Evolutionary conservation across 2,329 filamentous ascomycete genomes (phyloP).

Genomic region (Pseudogymnoascus sp.): DNA sequence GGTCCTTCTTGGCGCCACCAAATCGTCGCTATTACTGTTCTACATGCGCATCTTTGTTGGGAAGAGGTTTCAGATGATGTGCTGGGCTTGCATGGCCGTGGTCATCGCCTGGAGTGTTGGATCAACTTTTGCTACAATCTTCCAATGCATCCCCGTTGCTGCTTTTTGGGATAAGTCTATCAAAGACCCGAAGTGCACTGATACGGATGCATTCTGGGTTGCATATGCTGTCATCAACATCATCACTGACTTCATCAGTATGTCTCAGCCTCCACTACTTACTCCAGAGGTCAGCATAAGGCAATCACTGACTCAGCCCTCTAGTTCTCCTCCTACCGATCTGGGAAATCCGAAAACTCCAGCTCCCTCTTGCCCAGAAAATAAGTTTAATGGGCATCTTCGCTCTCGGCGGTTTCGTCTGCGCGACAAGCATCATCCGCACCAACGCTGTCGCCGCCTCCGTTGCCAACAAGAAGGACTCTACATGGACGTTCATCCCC

Average conservation of each 20-base stretch:
- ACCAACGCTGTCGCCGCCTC: constrained; percentile 31
- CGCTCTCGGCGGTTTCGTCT: constrained; percentile 31
- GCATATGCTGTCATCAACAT: constrained; percentile 37
- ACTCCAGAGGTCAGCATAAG: background rate
- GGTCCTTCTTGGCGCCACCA: constrained; percentile 45
- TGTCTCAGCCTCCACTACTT: background rate
- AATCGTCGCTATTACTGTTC: constrained; percentile 44
- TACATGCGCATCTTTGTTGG: constrained; percentile 48
- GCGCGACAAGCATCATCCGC: constrained; percentile 27
- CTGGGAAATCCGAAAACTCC: constrained; percentile 26
- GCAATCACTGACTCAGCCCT: background rate
- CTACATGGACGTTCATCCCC: constrained; percentile 42
- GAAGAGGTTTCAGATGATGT: constrained; percentile 38
- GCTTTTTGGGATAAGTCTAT: constrained; percentile 8
- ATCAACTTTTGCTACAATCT: background rate
- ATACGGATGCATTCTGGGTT: constrained; percentile 41
- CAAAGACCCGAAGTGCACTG: constrained; percentile 35
- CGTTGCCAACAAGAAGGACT: constrained; percentile 11
- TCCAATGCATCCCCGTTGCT: constrained; percentile 10
- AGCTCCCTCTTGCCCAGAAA: constrained; percentile 33
- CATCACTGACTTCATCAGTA: constrained; percentile 28
- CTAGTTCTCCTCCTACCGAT: constrained; percentile 44
- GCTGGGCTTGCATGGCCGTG: constrained; percentile 15
- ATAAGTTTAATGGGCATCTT: constrained; percentile 39
- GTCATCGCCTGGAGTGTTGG: background rate